phyloP scores from a whole-genome alignment of 495 filamentous ascomycete species.

The Aspergillus cavernicola region DNA sequence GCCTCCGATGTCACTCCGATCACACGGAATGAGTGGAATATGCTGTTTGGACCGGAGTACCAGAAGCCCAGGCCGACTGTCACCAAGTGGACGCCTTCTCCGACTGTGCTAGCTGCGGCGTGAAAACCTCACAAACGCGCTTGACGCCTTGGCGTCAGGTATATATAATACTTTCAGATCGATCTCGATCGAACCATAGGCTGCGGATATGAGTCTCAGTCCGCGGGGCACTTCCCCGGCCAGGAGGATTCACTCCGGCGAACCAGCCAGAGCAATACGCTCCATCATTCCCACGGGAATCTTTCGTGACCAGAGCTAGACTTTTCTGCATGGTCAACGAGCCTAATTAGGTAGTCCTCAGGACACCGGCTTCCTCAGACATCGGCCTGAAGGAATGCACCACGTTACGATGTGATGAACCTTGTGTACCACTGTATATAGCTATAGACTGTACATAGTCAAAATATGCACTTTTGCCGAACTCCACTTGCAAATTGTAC shows the following conservation, averaged over 20 bases:
- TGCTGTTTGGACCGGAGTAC: constrained; percentile 35
- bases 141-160: not conserved
- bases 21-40: constrained; percentile 47
- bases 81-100: constrained; percentile 45
- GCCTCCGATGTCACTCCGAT: constrained; percentile 47
- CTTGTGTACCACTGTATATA: not conserved
- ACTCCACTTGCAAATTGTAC: not conserved
- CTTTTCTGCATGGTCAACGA: too few species aligned
- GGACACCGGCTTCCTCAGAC: not conserved
- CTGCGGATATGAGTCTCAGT: too few species aligned
- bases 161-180: not conserved
- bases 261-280: not conserved
- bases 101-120: constrained; percentile 33
- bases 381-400: not conserved
- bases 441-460: constrained; percentile 2
- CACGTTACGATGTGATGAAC: not conserved
- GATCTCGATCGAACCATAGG: not conserved
- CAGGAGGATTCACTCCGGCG: not conserved
- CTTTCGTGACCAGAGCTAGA: not conserved
- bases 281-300: not conserved
- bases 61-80: constrained; percentile 30
- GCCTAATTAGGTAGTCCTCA: too few species aligned
- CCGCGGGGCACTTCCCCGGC: not conserved
- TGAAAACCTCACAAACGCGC: constrained; percentile 13
- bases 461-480: not conserved